These are phyloP conservation scores for Picochlorum sp. DNA, from an alignment of 139 green algal species.

Conservation along the genomic window DNA sequence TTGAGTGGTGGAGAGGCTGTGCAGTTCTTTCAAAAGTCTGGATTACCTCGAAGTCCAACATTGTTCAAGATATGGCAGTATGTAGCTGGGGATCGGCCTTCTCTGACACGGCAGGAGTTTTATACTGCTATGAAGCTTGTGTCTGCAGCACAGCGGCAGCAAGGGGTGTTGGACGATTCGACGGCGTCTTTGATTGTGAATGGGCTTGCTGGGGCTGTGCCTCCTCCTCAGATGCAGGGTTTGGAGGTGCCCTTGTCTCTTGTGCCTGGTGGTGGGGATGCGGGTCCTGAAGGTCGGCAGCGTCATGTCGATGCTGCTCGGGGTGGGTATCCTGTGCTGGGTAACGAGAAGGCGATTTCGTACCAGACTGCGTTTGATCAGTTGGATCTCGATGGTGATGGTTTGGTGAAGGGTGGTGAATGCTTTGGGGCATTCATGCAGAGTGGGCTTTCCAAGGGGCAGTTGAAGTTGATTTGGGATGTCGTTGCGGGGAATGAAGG, in stretches of 20 bases:
- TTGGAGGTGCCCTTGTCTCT: constrained; percentile 11
- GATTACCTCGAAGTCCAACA: constrained; percentile 47
- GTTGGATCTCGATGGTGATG: constrained; percentile 63
- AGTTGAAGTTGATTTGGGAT: constrained; percentile 57
- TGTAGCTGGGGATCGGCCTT: constrained; percentile 51
- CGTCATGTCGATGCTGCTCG: neutral
- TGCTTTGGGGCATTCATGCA: constrained; percentile 73
- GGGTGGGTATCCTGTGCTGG: constrained; percentile 37
- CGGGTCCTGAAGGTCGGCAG: neutral
- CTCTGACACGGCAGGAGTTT: constrained; percentile 71
- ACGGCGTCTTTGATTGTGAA: constrained; percentile 23
- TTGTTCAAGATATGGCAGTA: constrained; percentile 84
- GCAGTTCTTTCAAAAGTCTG: constrained; percentile 64
- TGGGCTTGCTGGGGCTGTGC: constrained; percentile 15
- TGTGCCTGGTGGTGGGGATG: neutral
- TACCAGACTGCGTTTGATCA: constrained; percentile 58
- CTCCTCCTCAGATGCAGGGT: constrained; percentile 20
- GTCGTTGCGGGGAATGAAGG: constrained; percentile 55
- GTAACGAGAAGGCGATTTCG: constrained; percentile 36
- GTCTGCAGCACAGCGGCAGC: constrained; percentile 57
- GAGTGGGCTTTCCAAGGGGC: constrained; percentile 61
- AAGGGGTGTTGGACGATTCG: constrained; percentile 23
- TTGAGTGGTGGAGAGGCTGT: constrained; percentile 70
- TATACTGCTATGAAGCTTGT: constrained; percentile 69
- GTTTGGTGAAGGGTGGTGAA: constrained; percentile 57